Conservation (phyloP, 2,329 filamentous ascomycete genomes). For the Xylariaceae sp. region DNA sequence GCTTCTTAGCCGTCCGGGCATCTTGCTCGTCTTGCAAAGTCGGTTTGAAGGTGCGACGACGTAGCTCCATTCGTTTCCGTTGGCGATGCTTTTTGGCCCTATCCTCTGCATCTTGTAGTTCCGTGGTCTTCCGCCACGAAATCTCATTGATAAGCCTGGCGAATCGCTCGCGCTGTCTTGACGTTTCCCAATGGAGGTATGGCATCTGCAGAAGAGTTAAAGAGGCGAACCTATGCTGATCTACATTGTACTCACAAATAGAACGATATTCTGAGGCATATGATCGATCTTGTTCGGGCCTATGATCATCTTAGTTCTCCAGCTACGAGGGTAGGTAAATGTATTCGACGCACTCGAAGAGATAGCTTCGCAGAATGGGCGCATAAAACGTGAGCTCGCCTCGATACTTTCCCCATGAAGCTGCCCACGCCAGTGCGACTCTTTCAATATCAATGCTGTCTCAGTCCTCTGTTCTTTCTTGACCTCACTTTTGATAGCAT, state of each 20-base stretch:
- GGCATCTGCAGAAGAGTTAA: constrained; percentile 28
- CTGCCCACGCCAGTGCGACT: constrained; percentile 32
- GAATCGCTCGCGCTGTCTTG: constrained; percentile 26
- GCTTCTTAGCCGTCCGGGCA: background rate
- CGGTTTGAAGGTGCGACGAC: background rate
- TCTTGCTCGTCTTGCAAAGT: background rate
- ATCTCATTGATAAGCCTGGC: constrained; percentile 21
- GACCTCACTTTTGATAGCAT: constrained; percentile 4
- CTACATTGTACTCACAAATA: constrained; percentile 16
- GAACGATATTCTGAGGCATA: constrained; percentile 15
- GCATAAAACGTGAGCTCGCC: constrained; percentile 33
- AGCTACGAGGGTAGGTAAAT: background rate
- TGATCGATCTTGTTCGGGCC: constrained; percentile 5
- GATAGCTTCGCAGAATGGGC: constrained; percentile 28
- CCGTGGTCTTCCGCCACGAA: background rate
- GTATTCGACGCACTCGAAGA: constrained; percentile 14
- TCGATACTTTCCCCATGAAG: constrained; percentile 21
- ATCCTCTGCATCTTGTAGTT: constrained; percentile 1
- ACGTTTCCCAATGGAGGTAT: constrained; percentile 38
- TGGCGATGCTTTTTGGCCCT: background rate
- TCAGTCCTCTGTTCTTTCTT: constrained; percentile 5
- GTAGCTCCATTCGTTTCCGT: background rate
- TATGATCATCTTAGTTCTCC: background rate
- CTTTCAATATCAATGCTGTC: constrained; percentile 23
- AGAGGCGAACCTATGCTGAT: background rate